Evolutionary conservation across 768 basidiomycete genomes (phyloP), one percentile per base, ranked within the genome.

Genomic region (Cubamyces sp.): DNA sequence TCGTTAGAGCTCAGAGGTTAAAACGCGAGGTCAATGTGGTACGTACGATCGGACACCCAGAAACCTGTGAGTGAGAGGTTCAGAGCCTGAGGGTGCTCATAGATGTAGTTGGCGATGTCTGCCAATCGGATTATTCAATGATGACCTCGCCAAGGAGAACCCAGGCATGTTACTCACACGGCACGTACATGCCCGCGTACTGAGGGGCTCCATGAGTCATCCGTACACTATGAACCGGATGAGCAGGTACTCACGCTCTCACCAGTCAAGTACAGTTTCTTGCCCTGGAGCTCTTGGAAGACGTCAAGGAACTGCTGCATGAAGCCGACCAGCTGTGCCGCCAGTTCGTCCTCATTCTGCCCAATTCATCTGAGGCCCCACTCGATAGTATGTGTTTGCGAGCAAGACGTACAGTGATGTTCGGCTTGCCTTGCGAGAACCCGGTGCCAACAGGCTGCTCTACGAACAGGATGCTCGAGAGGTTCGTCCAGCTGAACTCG

Each of bases 381-480:
- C 34, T 34, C 34, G 5, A 34, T 34, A 11, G 34, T 11, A 34
- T 34, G 9, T 9, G 28, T 30, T 7, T 11, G 9, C 34, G 11
- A 11, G 3, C 26, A 16, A 25, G 28, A 58, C 71, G 39, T 59
- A 78, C 77, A 46, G 57, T 62, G 41, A 86, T 85, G 60, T 86
- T 83, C 0, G 90, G 88, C 15, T 63, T 76, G 18, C 90, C 90
- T 62, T 87, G 87, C 2, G 87, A 87, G 71, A 86, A 92, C 0
- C 90, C 90, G 5, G 90, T 91, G 5, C 90, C 90, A 30, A 92
- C 85, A 3, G 90, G 90, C 65, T 91, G 91, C 64, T 92, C 91
- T 12, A 92, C 83, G 79, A 82, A 92, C 18, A 91, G 74, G 7
- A 91, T 74, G 57, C 86, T 90, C 2, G 88, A 89, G 8, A 92